Conservation (phyloP, 306 rosid species). For the Fragaria nilgerrensis region DNA sequence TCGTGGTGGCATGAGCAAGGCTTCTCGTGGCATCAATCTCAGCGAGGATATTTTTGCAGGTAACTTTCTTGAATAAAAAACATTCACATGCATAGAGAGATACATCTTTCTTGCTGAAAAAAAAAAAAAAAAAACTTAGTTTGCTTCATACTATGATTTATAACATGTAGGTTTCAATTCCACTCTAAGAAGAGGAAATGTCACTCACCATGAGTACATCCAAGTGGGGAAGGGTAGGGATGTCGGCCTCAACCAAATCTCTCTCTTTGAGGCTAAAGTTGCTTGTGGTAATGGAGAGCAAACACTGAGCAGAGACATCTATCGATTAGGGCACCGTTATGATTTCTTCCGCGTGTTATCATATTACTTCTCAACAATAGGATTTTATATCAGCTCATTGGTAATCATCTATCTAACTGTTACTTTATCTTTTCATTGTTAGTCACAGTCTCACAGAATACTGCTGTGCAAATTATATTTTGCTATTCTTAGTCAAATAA, state of each 20-base stretch:
- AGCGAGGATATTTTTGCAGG: conserved; percentile 99
- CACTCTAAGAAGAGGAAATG: conserved; percentile 81
- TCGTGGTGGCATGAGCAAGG: conserved; percentile 99
- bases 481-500: background rate
- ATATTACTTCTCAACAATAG: conserved; percentile 79
- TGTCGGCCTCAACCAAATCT: conserved; percentile 96
- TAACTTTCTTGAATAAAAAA: conserved; percentile 35
- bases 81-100: background rate
- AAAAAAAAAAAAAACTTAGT: conserved; percentile 11
- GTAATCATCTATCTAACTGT: conserved; percentile 39
- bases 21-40: conserved; percentile 89
- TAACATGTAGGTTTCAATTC: conserved; percentile 74
- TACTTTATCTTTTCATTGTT: background rate
- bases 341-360: conserved; percentile 99
- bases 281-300: conserved; percentile 99
- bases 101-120: background rate
- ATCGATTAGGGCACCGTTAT: conserved; percentile 91
- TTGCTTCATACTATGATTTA: conserved; percentile 24
- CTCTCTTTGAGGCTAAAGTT: conserved; percentile 94
- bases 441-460: background rate
- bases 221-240: conserved; percentile 99
- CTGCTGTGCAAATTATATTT: background rate
- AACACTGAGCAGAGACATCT: conserved; percentile 82
- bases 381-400: conserved; percentile 83
- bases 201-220: conserved; percentile 95